Percentiles rank a stretch among this genome's conserved stretches.
These are phyloP conservation scores for Apophysomyces ossiformis DNA, from an alignment of 371 early-diverging fungal species.

Conservation along the genomic window DNA sequence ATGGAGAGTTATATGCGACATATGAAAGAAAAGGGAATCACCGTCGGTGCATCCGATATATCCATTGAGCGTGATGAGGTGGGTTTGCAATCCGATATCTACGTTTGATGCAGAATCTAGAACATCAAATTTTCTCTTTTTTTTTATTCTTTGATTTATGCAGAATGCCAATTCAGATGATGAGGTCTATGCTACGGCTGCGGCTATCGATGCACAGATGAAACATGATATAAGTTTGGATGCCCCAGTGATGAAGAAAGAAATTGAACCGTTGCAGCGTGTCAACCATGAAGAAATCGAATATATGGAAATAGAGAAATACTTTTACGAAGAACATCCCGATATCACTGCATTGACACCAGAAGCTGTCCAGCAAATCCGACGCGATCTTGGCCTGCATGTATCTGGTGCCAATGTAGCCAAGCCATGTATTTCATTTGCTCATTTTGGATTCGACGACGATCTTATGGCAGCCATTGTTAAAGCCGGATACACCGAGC, in stretches of 20 bases:
- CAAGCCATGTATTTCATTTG: conserved; percentile 88
- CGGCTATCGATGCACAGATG: conserved; percentile 69
- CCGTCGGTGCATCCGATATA: conserved; percentile 59
- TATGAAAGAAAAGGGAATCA: conserved; percentile 77
- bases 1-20: conserved; percentile 79
- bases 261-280: conserved; percentile 69
- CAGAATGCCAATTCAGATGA: conserved; percentile 82
- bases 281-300: conserved; percentile 76
- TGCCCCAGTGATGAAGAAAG: conserved; percentile 39
- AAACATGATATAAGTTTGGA: conserved; percentile 19
- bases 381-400: conserved; percentile 62
- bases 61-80: conserved; percentile 58
- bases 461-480: conserved; percentile 67
- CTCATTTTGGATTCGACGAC: conserved; percentile 85
- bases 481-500: conserved; percentile 68
- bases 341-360: conserved; percentile 67
- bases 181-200: conserved; percentile 85
- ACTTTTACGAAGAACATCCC: conserved; percentile 82
- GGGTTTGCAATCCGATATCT: background rate
- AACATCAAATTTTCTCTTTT: background rate
- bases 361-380: conserved; percentile 60
- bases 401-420: conserved; percentile 68
- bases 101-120: too few relatives aligned
- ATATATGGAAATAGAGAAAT: conserved; percentile 80
- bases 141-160: conserved; percentile 5